Conservation (phyloP, 805 yeast species). For the Jamesozyma rosinii region DNA sequence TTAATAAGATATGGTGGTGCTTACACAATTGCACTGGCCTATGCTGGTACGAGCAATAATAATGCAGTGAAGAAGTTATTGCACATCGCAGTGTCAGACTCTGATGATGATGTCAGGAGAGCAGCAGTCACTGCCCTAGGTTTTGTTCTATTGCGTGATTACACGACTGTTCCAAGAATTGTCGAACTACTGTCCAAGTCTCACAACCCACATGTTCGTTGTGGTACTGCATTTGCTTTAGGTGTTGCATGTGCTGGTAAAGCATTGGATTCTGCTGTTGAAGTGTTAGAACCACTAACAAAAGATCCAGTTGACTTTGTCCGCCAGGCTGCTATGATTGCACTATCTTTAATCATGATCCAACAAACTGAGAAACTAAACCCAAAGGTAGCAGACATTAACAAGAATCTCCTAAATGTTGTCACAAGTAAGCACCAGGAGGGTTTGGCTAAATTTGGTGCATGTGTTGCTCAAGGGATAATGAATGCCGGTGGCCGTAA, state of each 20-base stretch:
- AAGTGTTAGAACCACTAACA: slow-evolving; percentile 82
- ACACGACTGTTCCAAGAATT: slow-evolving; percentile 88
- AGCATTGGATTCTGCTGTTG: slow-evolving; percentile 78
- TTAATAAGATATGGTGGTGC: slow-evolving; percentile 93
- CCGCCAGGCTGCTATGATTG: slow-evolving; percentile 93
- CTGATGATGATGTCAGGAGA: slow-evolving; percentile 92
- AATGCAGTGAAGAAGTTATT: slow-evolving; percentile 74
- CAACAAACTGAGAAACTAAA: slow-evolving; percentile 76
- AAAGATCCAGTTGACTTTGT: slow-evolving; percentile 95
- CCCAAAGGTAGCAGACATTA: slow-evolving; percentile 72
- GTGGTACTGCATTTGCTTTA: slow-evolving; percentile 94
- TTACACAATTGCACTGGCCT: slow-evolving; percentile 86
- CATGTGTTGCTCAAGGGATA: slow-evolving; percentile 93
- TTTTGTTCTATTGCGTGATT: slow-evolving; percentile 80
- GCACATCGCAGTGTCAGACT: slow-evolving; percentile 93
- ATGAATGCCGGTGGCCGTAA: slow-evolving; percentile 98
- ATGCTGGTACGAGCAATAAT: slow-evolving; percentile 92
- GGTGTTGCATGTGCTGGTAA: slow-evolving; percentile 97
- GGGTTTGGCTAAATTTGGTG: slow-evolving; percentile 95
- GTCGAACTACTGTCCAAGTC: slow-evolving; percentile 88
- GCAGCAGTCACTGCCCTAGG: slow-evolving; percentile 91
- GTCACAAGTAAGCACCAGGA: slow-evolving; percentile 86
- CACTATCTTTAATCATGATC: slow-evolving; percentile 81
- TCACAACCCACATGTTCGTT: slow-evolving; percentile 95
- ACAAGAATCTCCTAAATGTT: slow-evolving; percentile 65